Base-by-base conservation (phyloP, 805 yeast genomes). In the Candida oleophila region DNA sequence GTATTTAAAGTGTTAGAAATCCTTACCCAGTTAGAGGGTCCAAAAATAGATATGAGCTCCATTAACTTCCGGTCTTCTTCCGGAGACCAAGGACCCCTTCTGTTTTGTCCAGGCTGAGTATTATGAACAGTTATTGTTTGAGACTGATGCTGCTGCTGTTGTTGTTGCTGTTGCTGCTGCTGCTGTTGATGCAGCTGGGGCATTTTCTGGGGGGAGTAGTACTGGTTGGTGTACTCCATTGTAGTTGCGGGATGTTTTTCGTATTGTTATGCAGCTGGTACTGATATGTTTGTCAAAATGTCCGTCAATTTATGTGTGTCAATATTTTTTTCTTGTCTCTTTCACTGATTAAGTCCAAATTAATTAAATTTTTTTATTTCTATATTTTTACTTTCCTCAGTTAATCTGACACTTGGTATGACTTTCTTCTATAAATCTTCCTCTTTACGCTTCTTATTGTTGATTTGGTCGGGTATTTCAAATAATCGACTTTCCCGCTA, bases 1-100 rank as follows among this genome's bases (percentile, higher is more conserved):
- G 92, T 77, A 25, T 83, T 83, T 49, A 89, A 70, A 47, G 78
- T 73, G 53, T 82, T 85, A 9, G 96, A 82, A 16, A 90, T 88
- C 48, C 87, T 76, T 4, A 90, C 96, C 97, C 97, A 89, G 61
- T 88, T 88, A 35, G 87, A 77, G 8, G 96, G 89, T 3, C 95
- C 95, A 61, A 80, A 83, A 20, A 80, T 64, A 36, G 78, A 69
- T 35, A 89, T 87, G 20, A 89, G 73, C 19, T 83, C 86, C 60
- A 89, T 65, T 41, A 89, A 75, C 55, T 79, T 78, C 52, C 77
- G 78, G 64, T 89, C 97, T 57, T 89, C 97, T 21, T 83, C 84
- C 1, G 90, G 85, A 4, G 94, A 81, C 97, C 97, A 89, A 0
- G 96, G 95, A 1, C 97, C 97, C 41, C 94, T 70, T 51, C 85